phyloP scores from a whole-genome alignment of 345 rosid species.

The Schrenkiella parvula region DNA sequence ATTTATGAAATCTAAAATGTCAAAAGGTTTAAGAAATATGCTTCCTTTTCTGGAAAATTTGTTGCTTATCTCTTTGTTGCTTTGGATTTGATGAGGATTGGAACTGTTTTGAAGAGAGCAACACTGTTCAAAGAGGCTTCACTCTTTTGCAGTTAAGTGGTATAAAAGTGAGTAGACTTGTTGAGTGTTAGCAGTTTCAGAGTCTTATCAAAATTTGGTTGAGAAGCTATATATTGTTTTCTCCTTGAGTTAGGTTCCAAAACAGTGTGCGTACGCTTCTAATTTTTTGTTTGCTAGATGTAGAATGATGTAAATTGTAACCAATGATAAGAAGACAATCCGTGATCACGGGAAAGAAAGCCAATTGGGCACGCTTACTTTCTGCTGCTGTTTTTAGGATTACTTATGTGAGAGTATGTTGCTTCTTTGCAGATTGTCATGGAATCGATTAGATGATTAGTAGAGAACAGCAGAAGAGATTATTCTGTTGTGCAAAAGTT shows the following conservation, averaged over 20 bases:
- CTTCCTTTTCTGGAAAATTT: not conserved
- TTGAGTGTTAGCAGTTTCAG: not conserved
- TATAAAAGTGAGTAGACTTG: not conserved
- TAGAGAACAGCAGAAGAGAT: not conserved
- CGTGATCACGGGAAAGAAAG: too few species aligned
- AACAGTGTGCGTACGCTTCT: not conserved
- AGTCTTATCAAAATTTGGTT: not conserved
- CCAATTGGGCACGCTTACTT: not conserved
- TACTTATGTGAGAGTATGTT: conserved; percentile 6
- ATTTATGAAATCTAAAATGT: not conserved
- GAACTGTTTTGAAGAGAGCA: not conserved
- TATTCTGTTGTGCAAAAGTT: not conserved
- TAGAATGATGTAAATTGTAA: not conserved
- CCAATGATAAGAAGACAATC: not conserved
- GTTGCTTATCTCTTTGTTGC: not conserved
- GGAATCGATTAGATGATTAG: not conserved
- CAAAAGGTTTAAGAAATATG: not conserved
- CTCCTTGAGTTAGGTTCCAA: not conserved
- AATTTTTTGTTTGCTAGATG: not conserved
- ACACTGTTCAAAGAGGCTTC: not conserved
- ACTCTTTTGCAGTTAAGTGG: not conserved
- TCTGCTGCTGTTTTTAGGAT: not conserved
- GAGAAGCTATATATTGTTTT: not conserved
- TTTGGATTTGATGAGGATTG: not conserved
- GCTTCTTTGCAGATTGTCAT: conserved; percentile 12